Percentiles rank a stretch among this genome's conserved stretches.
phyloP scores from a whole-genome alignment of 768 basidiomycete genomes.

The Amanita inopinata region DNA sequence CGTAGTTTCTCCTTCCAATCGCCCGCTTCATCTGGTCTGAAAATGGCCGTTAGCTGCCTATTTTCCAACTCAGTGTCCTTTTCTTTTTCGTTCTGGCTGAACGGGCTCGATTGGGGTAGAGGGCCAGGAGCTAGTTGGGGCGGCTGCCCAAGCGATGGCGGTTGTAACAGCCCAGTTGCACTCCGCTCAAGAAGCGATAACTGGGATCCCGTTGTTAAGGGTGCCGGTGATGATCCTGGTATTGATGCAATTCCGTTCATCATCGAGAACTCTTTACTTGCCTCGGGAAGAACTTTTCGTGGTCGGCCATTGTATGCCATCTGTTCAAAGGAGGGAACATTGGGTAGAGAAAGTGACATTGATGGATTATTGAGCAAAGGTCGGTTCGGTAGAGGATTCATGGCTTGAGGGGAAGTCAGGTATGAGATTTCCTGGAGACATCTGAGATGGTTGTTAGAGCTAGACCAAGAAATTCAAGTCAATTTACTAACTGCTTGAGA shows the following conservation, averaged over 20 bases:
- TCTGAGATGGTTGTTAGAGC: conserved; percentile 30
- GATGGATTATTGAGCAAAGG: conserved; percentile 61
- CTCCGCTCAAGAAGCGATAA: conserved; percentile 42
- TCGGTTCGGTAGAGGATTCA: conserved; percentile 92
- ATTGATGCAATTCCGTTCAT: conserved; percentile 51
- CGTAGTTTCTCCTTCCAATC: conserved; percentile 82
- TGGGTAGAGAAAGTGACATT: conserved; percentile 56
- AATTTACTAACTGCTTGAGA: conserved; percentile 75
- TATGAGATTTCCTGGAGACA: conserved; percentile 98
- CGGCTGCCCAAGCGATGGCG: conserved; percentile 33
- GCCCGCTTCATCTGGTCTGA: conserved; percentile 74
- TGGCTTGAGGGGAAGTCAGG: conserved; percentile 90
- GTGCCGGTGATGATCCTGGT: conserved; percentile 41
- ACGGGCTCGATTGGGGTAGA: conserved; percentile 19
- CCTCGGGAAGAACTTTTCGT: conserved; percentile 70
- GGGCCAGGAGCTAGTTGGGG: conserved; percentile 23
- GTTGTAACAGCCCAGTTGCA: conserved; percentile 25
- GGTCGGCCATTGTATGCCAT: conserved; percentile 73
- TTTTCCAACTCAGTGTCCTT: conserved; percentile 39
- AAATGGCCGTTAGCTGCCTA: conserved; percentile 68
- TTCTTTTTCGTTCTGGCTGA: conserved; percentile 28
- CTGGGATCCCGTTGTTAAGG: conserved; percentile 33
- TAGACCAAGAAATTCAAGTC: conserved; percentile 4
- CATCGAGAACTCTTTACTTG: conserved; percentile 58
- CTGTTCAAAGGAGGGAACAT: conserved; percentile 65